Conservation (phyloP, 441 rosid genomes). For the Theobroma grandiflorum region DNA sequence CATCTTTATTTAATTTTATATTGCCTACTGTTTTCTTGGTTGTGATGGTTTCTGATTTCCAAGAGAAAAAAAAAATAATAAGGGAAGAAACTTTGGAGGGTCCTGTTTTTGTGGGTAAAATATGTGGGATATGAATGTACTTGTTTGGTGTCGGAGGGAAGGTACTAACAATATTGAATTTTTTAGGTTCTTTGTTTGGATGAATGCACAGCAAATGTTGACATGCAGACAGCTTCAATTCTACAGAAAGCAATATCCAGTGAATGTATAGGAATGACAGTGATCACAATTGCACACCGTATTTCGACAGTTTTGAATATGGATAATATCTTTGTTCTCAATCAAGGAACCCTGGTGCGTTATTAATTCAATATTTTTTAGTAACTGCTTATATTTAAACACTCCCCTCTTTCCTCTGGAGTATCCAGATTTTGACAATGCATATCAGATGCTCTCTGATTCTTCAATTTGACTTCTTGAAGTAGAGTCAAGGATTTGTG, state of each 20-base stretch:
- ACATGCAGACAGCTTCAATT: constrained; percentile 77
- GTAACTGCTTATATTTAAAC: background rate
- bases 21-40: background rate
- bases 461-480: background rate
- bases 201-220: constrained; percentile 92
- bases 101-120: too few species aligned
- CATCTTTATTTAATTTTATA: background rate
- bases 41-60: background rate
- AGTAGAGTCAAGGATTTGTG: background rate
- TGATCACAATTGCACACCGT: constrained; percentile 93
- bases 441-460: background rate
- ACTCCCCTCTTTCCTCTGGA: background rate
- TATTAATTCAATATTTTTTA: background rate
- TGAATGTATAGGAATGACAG: constrained; percentile 79
- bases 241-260: constrained; percentile 74
- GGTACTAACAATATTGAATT: constrained; percentile 18
- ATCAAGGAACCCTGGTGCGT: constrained; percentile 70
- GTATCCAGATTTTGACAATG: background rate
- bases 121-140: constrained; percentile 2
- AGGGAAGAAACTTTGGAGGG: too few species aligned
- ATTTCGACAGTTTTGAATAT: constrained; percentile 81
- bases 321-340: constrained; percentile 81
- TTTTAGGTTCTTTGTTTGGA: constrained; percentile 88
- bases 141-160: background rate
- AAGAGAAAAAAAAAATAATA: background rate